Base-by-base conservation (phyloP, 805 yeast species). In the Lipomyces spencermartinsiae region DNA sequence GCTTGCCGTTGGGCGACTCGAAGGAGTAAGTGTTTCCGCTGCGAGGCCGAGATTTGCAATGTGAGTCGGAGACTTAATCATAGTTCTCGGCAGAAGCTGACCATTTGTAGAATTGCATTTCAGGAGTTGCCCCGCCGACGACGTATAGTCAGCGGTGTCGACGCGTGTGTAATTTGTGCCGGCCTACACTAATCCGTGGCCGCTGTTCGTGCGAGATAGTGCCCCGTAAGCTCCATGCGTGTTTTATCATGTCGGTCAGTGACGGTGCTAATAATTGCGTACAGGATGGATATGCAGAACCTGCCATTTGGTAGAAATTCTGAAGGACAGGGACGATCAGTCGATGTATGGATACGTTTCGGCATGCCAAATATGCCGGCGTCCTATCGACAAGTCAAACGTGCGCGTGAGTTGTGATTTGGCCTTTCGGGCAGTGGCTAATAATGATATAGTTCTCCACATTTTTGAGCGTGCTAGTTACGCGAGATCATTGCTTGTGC, bases 231-330 rank as follows among this genome's bases (percentile, higher is more conserved):
- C 49, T 22, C 57, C 61, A 19, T 49, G 0, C 34, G 19, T 8
- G 9, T 9, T 35, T n/a, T 43, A 7, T 8, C 12, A 25, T 51
- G 14, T 10, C 37, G 10, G 29, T 31, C 51, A 7, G 16, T n/a
- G 29, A 12, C 49, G 46, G 8, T 51, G 25, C 34, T 61, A 19
- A 51, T 19, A 29, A 4, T 9, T 16, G 12, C 14, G 12, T 19
- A 31, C 46, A 68, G 68, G 71, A 4, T 69, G 72, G 72, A 64
- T 67, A 5, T 69, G 72, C 53, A 49, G 33, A 16, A 54, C 57
- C 54, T 69, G 72, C 37, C 72, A 60, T 34, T 54, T 43, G n/a
- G 35, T 31, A 22, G 72, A 69, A 35, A 14, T 67, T 10, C 22
- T 19, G 31, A 58, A 49, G 12, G 72, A 68, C 29, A 5, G 25